Evolutionary conservation across 2,329 filamentous ascomycete species (phyloP).

Genomic region (Colletotrichum eleusines): DNA sequence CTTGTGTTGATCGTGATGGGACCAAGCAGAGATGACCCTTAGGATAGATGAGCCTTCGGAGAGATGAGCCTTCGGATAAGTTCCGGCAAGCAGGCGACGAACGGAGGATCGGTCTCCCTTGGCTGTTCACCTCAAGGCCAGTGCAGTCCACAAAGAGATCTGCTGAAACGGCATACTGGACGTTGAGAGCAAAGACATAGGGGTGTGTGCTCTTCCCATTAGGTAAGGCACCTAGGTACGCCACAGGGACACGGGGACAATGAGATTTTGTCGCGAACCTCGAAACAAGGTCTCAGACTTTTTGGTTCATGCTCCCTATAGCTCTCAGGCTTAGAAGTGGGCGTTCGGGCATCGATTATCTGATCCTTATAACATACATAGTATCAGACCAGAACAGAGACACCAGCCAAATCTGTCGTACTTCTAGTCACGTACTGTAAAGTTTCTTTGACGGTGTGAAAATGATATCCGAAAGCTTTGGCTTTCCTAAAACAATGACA

Average conservation of each 20-base stretch:
- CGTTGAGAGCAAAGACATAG: neutral
- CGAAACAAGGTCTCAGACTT: slow-evolving; percentile 30
- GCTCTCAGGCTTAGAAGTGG: neutral
- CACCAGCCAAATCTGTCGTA: too few species aligned
- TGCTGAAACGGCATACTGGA: slow-evolving; percentile 20
- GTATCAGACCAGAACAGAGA: neutral
- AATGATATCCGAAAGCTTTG: neutral
- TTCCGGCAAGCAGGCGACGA: neutral
- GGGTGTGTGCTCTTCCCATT: slow-evolving; percentile 11
- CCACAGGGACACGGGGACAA: too few species aligned
- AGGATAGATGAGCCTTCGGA: neutral
- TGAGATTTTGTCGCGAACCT: neutral
- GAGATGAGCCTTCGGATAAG: neutral
- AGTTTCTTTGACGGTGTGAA: too few species aligned
- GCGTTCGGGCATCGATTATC: too few species aligned
- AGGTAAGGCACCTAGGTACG: neutral
- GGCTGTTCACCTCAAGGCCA: slow-evolving; percentile 3
- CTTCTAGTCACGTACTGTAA: too few species aligned
- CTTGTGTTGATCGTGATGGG: neutral
- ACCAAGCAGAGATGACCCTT: too few species aligned
- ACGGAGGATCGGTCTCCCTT: neutral
- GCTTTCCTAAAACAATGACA: neutral
- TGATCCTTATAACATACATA: neutral
- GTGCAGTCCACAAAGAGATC: slow-evolving; percentile 10
- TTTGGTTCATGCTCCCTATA: slow-evolving; percentile 14